A percentile compares a stretch with the other conserved stretches of the same genome.
Conservation (phyloP, 495 filamentous ascomycete species). For the Daldinia childiae region DNA sequence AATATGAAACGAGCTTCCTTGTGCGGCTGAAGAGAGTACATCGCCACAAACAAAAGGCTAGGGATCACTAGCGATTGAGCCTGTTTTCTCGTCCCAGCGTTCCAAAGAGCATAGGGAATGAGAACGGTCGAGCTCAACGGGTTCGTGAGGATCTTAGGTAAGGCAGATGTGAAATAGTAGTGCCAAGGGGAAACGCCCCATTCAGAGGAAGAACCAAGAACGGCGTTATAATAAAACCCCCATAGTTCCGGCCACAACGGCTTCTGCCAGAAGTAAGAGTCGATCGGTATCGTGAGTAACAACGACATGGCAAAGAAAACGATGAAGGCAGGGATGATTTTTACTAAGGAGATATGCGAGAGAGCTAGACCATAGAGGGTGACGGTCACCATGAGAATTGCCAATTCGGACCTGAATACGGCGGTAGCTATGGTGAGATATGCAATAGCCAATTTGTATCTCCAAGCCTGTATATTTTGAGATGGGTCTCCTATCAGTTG, state of each 20-base stretch:
- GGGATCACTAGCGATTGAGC: conserved; percentile 70
- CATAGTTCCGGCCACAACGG: conserved; percentile 90
- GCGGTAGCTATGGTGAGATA: conserved; percentile 84
- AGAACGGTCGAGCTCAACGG: conserved; percentile 69
- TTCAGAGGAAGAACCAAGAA: conserved; percentile 76
- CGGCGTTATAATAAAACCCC: conserved; percentile 90
- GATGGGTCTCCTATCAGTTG: conserved; percentile 68
- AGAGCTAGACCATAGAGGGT: conserved; percentile 66
- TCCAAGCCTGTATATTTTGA: conserved; percentile 43
- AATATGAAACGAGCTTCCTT: conserved; percentile 98
- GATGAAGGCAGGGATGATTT: conserved; percentile 75
- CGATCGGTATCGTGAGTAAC: conserved; percentile 71
- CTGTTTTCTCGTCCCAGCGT: conserved; percentile 53
- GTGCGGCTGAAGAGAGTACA: conserved; percentile 89
- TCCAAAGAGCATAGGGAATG: conserved; percentile 70
- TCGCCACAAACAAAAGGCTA: conserved; percentile 71
- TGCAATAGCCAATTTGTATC: conserved; percentile 67
- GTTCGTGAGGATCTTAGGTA: conserved; percentile 86
- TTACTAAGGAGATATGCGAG: conserved; percentile 63
- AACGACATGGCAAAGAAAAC: conserved; percentile 70
- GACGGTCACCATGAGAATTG: conserved; percentile 74
- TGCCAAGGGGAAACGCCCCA: conserved; percentile 90
- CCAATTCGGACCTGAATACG: conserved; percentile 90
- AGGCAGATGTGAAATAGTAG: conserved; percentile 82
- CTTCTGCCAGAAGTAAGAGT: conserved; percentile 92